These are phyloP conservation scores for Guadua angustifolia DNA, from an alignment of 176 grass and related monocot genomes.

Conservation along the genomic window DNA sequence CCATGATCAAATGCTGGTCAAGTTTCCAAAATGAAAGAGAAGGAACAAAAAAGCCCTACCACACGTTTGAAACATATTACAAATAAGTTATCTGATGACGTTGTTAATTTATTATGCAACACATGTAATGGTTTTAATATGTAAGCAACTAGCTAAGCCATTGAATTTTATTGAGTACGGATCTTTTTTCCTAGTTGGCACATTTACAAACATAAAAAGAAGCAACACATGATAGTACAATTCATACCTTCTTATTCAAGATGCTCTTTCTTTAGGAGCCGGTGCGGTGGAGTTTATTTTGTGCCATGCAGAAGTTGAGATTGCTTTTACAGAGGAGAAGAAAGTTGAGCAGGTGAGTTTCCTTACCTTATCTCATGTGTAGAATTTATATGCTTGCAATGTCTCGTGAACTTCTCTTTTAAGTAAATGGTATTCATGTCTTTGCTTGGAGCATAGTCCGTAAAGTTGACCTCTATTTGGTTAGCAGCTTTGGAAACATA, in stretches of 20 bases:
- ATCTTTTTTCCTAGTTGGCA: slow-evolving; percentile 10
- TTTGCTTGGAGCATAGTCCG: background rate
- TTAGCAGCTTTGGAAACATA: slow-evolving; percentile 10
- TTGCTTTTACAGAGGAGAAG: slow-evolving; percentile 82
- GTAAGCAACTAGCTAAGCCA: slow-evolving; percentile 8
- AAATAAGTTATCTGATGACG: slow-evolving; percentile 21
- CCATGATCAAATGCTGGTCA: background rate
- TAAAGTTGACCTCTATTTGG: slow-evolving; percentile 23
- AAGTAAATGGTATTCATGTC: slow-evolving; percentile 12
- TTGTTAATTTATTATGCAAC: slow-evolving; percentile 6
- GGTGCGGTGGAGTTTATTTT: slow-evolving; percentile 89
- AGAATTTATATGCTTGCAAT: slow-evolving; percentile 40
- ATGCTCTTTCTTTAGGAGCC: slow-evolving; percentile 61
- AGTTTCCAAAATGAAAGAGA: background rate
- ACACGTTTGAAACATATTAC: background rate
- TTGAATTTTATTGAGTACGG: background rate
- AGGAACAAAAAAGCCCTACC: background rate
- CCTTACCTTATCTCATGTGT: background rate
- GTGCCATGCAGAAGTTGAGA: slow-evolving; percentile 86
- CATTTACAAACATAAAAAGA: background rate
- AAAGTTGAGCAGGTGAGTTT: slow-evolving; percentile 68
- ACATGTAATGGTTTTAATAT: background rate
- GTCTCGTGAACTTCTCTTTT: background rate
- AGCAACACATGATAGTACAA: background rate
- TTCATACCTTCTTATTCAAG: slow-evolving; percentile 21